Evolutionary conservation across 169 alveolate genomes (phyloP).

Genomic region (Cryptosporidium meleagridis): DNA sequence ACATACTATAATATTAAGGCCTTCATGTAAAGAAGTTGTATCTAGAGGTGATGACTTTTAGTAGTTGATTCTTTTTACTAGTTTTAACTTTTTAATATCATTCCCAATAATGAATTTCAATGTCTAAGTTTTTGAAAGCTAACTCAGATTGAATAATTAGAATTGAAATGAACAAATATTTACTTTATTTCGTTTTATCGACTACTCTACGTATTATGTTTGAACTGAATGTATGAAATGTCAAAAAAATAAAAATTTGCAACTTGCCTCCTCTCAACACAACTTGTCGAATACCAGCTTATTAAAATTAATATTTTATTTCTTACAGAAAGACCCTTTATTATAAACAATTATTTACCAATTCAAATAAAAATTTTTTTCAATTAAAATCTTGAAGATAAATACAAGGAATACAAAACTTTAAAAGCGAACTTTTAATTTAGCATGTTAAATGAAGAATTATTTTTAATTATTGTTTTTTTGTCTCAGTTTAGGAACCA

Average conservation of each 20-base stretch:
- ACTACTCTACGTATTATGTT: background rate
- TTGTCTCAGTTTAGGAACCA: background rate
- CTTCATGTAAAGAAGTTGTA: constrained; percentile 97
- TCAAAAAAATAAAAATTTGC: background rate
- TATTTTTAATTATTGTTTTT: background rate
- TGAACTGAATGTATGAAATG: background rate
- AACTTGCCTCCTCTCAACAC: background rate
- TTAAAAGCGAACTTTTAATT: background rate
- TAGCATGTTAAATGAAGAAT: background rate
- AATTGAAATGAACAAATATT: background rate
- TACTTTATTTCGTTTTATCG: background rate
- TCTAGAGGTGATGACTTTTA: constrained; percentile 98
- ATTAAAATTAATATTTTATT: background rate
- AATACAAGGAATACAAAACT: no score
- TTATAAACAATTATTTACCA: background rate
- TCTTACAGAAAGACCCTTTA: background rate
- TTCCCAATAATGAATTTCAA: no score
- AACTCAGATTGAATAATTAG: background rate
- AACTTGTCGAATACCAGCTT: background rate
- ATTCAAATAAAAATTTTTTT: background rate
- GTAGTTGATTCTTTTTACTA: background rate
- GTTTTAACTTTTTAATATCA: background rate
- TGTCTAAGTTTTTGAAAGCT: background rate
- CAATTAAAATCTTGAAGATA: background rate
- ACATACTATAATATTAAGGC: constrained; percentile 97